These are phyloP conservation scores for Pelargonium australe DNA, from an alignment of 441 rosid genomes.

Conservation along the genomic window DNA sequence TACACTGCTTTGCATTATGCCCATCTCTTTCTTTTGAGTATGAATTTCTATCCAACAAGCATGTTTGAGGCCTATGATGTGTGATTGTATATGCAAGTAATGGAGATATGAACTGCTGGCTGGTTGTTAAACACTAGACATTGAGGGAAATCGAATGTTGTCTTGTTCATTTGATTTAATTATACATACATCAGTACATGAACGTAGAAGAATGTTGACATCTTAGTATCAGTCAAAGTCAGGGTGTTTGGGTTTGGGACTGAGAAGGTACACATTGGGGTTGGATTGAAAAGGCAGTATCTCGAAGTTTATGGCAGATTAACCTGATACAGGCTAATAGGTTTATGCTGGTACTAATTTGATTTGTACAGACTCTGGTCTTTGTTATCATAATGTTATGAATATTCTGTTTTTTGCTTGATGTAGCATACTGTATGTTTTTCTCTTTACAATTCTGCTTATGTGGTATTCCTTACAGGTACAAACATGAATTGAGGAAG, in stretches of 20 bases:
- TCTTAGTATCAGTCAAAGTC: no score
- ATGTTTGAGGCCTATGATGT: neutral
- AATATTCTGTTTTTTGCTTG: neutral
- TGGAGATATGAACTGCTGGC: neutral
- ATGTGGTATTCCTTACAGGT: constrained; percentile 35
- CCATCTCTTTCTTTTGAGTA: neutral
- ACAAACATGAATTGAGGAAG: constrained; percentile 67
- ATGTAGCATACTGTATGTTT: neutral
- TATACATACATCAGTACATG: no score
- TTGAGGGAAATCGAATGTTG: no score
- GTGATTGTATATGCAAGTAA: neutral
- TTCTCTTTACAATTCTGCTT: neutral
- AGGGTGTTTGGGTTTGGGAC: no score
- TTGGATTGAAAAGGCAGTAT: no score
- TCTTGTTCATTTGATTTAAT: neutral
- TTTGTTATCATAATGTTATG: no score
- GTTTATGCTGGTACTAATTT: neutral
- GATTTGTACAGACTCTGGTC: no score
- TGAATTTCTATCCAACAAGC: neutral
- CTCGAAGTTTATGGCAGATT: no score
- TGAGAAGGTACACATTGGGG: no score
- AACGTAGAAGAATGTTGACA: no score
- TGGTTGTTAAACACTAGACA: neutral
- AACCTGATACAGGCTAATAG: neutral
- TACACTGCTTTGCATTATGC: neutral